Evolutionary conservation across 768 basidiomycete species (phyloP), one percentile per base, ranked within the genome.

Genomic region (Xerocomellus amylosporus): DNA sequence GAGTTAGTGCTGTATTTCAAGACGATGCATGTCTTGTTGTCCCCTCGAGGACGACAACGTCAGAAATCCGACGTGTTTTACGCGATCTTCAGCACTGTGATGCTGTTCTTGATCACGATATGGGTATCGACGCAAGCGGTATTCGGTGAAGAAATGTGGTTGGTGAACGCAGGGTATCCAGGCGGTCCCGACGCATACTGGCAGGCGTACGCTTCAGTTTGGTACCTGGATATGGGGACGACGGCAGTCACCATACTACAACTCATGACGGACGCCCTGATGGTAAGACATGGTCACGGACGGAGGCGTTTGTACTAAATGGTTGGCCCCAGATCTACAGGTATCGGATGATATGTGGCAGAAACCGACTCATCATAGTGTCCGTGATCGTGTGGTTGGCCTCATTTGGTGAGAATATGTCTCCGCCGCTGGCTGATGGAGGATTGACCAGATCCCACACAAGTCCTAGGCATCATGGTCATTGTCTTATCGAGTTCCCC

Each of bases 91-190:
- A 69, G 67, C 49, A 69, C 24, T 10, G 50, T 54, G 26, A 58
- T 72, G 58, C 43, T 74, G 8, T 12, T 69, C n/a, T 53, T 75
- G 34, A 66, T 66, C 62, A 72, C 75, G 4, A 48, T 72, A 13
- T 73, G 64, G 50, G 55, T 71, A 31, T 60, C 62, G 24, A 66
- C 64, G 2, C 66, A 65, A 39, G 58, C 58, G 17, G n/a, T 72
- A 14, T 70, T 73, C 17, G 70, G 69, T 2, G 63, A 74, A 49
- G 62, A 64, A 37, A 68, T 74, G 63, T 78, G 77, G 76, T 54
- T 77, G 14, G 58, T 56, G 7, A 46, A 73, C 20, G 48, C 56
- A 4, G 43, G 57, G 19, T 71, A 60, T 38, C 72, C 73, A 3
- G 75, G 74, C 0, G 76, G 76, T 0, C 66, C 66, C 15, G 64